Base-by-base conservation (phyloP, 495 filamentous ascomycete genomes). In the Aspergillus sclerotioniger region DNA sequence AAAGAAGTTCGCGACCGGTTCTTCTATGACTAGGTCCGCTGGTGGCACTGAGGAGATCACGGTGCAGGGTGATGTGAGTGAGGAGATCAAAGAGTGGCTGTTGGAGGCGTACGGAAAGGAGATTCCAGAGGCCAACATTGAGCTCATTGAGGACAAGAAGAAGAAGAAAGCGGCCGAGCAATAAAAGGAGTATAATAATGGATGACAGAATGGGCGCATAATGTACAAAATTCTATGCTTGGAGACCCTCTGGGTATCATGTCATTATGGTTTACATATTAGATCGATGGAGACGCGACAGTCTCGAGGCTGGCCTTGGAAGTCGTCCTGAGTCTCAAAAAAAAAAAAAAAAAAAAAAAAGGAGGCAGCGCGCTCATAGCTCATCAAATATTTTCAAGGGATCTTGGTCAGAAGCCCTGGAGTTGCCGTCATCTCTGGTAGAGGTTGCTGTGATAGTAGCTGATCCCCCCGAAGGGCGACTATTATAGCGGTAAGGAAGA, bases 31-130 rank as follows among this genome's bases (percentile, higher is more conserved):
- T 15, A 94, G 96, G 76, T 81, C 87, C 8, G 83, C 90, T 20
- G 87, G 84, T 47, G 93, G 92, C 2, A 87, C 87, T 10, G 94
- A 98, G 73, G 94, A 98, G 78, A 97, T 99, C 68, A 93, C 96
- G 32, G 92, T 99, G 41, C 94, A 99, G 73, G 94, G 94, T 13
- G 94, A 99, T 75, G 85, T 97, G 62, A 95, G 91, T 71, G 92
- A 92, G 67, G 94, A 98, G 71, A 87, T 99, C 54, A 83, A 87
- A 63, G 95, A 98, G 62, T 97, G 90, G 77, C 69, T 99, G 57
- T 70, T 88, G 59, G 92, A 97, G 69, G 86, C 87, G 62, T 92
- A 96, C 68, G 84, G 84, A 64, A 82, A 85, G 39, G 78, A 85
- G 54, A 87, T 98, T 50, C 92, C 94, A 6, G 90, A 94, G 69